Conservation (phyloP, 2,329 filamentous ascomycete species). For the Aureobasidium sp. region DNA sequence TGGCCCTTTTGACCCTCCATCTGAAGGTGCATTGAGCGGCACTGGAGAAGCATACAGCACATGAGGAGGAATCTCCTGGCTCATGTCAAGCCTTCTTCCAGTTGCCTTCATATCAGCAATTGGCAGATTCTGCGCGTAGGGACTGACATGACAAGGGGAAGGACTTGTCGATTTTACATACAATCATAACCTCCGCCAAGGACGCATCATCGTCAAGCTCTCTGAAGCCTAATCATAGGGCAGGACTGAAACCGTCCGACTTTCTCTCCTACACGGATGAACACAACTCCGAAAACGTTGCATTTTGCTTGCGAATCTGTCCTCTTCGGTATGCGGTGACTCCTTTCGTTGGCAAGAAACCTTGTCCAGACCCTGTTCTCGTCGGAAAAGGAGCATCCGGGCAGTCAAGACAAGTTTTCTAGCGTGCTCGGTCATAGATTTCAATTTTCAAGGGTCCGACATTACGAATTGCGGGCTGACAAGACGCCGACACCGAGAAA, state of each 20-base stretch:
- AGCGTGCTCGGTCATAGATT: neutral
- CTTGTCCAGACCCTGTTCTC: neutral
- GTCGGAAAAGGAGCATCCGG: neutral
- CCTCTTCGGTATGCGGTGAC: neutral
- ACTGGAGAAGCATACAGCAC: slow-evolving; percentile 11
- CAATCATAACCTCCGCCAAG: slow-evolving; percentile 4
- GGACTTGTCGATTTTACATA: neutral
- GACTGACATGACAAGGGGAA: neutral
- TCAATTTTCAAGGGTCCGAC: neutral
- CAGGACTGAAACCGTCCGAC: neutral
- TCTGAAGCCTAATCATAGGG: neutral
- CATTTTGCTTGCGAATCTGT: neutral
- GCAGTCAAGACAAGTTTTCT: neutral
- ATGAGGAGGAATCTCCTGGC: slow-evolving; percentile 6
- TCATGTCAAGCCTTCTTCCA: neutral
- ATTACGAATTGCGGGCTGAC: neutral
- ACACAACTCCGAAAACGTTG: neutral
- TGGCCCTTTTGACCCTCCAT: neutral
- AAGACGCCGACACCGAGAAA: neutral
- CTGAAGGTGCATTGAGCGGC: neutral
- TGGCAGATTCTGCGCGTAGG: neutral
- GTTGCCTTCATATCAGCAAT: neutral
- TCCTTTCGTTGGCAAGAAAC: neutral
- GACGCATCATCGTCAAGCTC: neutral
- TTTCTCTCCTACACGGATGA: neutral